Evolutionary conservation across 2,329 filamentous ascomycete genomes (phyloP).

Genomic region (Cladophialophora yegresii): DNA sequence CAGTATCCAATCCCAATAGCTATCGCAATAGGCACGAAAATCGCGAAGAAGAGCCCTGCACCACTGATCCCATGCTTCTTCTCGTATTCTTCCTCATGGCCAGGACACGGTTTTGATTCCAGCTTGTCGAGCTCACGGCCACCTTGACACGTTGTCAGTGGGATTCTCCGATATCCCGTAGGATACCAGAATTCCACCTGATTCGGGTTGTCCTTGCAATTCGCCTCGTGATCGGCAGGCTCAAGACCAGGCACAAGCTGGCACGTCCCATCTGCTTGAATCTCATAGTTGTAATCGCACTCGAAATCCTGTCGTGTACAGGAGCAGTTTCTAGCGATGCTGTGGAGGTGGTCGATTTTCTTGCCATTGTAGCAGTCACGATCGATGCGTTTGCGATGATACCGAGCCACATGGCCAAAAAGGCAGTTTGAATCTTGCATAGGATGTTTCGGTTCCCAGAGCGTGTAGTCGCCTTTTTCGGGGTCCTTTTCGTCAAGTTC

Average conservation of each 20-base stretch:
- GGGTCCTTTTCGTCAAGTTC: constrained; percentile 63
- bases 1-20: constrained; percentile 73
- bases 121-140: constrained; percentile 74
- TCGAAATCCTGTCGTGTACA: constrained; percentile 88
- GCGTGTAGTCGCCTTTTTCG: constrained; percentile 69
- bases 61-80: constrained; percentile 71
- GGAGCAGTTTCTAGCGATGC: constrained; percentile 73
- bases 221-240: constrained; percentile 61
- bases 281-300: constrained; percentile 95
- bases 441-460: constrained; percentile 88
- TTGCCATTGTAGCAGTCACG: constrained; percentile 79
- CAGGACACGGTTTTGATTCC: constrained; percentile 66
- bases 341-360: constrained; percentile 55
- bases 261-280: constrained; percentile 75
- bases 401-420: constrained; percentile 87
- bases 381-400: constrained; percentile 84
- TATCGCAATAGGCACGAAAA: constrained; percentile 71
- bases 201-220: constrained; percentile 66
- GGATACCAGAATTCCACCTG: constrained; percentile 77
- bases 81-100: constrained; percentile 79
- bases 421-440: constrained; percentile 76
- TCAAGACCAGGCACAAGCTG: constrained; percentile 70
- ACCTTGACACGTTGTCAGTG: constrained; percentile 80
- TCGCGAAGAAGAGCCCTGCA: constrained; percentile 79
- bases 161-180: constrained; percentile 86